Evolutionary conservation across 2,329 filamentous ascomycete genomes (phyloP), one percentile per base, ranked within the genome.

Genomic region (Fusarium nelsonii): DNA sequence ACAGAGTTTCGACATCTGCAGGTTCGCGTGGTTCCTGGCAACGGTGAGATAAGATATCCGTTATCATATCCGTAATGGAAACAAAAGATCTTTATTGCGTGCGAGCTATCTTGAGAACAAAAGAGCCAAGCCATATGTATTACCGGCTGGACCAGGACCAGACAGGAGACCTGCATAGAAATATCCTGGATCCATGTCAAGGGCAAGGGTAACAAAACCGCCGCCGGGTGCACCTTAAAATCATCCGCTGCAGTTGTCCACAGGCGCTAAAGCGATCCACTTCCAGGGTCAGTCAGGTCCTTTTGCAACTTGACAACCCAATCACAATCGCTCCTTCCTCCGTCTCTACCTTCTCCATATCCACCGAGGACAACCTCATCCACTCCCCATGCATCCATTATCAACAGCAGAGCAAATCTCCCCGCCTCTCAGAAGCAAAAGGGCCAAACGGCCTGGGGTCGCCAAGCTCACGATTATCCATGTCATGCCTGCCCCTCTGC

Each of bases 221-320:
- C 70, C 70, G 61, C 72, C 72, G 70, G 72, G 68, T 71, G 70
- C 71, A 74, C 72, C 65, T 74, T 74, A 74, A 63, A 73, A 74
- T 73, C 71, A 74, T 65, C 72, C 71, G 70, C 71, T 74, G 65
- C 71, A 56, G 62, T 68, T 65, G 55, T 26, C 59, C 56, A 65
- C n/a, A 61, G 58, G 58, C 71, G 71, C 71, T 73, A 73, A 72
- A 71, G 70, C 64, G 63, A 73, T 73, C 72, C 72, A 74, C 72
- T 73, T 68, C 70, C 70, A 66, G 68, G 65, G 50, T 67, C 48
- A 63, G 53, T 63, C 68, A 68, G 71, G 72, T 68, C 65, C 72
- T 74, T 73, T 74, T 74, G 72, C 51, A 65, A 63, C 49, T 36
- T 55, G 52, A 53, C 45, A 3, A 11, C 12, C 65, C 66, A 69